These are phyloP conservation scores for Citrus medica DNA, from an alignment of 345 rosid species.

Conservation along the genomic window DNA sequence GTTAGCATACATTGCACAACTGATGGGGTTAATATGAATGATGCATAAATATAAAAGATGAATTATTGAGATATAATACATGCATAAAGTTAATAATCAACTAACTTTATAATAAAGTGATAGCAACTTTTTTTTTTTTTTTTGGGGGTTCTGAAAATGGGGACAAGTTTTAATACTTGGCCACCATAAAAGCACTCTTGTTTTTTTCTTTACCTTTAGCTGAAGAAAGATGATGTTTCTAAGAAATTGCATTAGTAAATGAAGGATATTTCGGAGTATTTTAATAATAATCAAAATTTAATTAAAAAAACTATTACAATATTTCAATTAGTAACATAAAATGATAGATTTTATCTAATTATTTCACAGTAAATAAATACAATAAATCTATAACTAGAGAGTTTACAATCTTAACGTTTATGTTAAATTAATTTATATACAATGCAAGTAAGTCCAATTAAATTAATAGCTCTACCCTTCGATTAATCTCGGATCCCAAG, in stretches of 20 bases:
- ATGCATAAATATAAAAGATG: conserved; percentile 1
- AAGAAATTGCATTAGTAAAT: background rate
- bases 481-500: background rate
- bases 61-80: background rate
- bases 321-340: background rate
- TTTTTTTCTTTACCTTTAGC: background rate
- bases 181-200: background rate
- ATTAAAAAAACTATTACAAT: background rate
- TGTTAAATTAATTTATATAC: background rate
- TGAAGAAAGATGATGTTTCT: background rate
- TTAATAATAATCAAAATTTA: too few relatives aligned
- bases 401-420: background rate
- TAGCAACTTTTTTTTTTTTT: background rate
- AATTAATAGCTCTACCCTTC: background rate
- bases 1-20: background rate
- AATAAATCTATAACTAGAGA: background rate
- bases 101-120: conserved; percentile 5
- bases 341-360: background rate
- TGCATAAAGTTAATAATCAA: background rate
- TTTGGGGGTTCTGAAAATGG: background rate
- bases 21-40: background rate
- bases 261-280: background rate
- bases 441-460: background rate
- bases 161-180: background rate
- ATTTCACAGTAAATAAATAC: background rate